Conservation (phyloP, 768 basidiomycete genomes). For the Lactarius indigo region DNA sequence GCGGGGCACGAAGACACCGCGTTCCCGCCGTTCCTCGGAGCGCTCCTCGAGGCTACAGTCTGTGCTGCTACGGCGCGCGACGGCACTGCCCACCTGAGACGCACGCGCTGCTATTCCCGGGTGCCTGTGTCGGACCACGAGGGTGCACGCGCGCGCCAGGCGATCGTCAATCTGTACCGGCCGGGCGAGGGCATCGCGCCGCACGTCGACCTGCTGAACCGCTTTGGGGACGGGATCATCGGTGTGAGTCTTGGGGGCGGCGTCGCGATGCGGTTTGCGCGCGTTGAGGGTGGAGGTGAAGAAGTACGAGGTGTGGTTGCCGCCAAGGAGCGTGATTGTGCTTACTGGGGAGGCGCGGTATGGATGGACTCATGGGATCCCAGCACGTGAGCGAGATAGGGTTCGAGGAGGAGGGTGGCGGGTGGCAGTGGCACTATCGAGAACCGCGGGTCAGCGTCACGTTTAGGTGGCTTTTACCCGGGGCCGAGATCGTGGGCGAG, state of each 20-base stretch:
- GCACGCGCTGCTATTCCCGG: constrained; percentile 60
- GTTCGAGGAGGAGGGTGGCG: constrained; percentile 45
- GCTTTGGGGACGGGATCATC: constrained; percentile 88
- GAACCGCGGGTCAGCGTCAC: constrained; percentile 74
- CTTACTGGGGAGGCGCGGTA: constrained; percentile 81
- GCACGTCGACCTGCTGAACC: constrained; percentile 79
- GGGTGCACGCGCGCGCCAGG: constrained; percentile 62
- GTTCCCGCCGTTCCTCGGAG: constrained; percentile 53
- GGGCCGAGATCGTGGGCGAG: constrained; percentile 68
- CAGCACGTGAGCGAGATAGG: constrained; percentile 53
- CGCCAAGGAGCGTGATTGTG: constrained; percentile 71
- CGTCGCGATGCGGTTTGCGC: constrained; percentile 72
- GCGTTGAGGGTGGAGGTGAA: constrained; percentile 7
- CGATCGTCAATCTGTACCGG: constrained; percentile 84
- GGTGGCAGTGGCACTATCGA: constrained; percentile 45
- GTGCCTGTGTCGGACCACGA: constrained; percentile 4
- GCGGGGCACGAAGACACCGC: constrained; percentile 35
- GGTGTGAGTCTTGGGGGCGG: constrained; percentile 80
- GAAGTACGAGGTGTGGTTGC: constrained; percentile 60
- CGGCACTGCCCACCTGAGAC: constrained; percentile 37
- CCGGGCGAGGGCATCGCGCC: constrained; percentile 88
- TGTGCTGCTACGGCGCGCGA: constrained; percentile 45
- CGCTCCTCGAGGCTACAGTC: constrained; percentile 53
- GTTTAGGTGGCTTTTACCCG: constrained; percentile 80
- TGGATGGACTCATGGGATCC: constrained; percentile 86